These are phyloP conservation scores for Alternaria solani DNA, from an alignment of 2,329 filamentous ascomycete genomes.

Conservation along the genomic window DNA sequence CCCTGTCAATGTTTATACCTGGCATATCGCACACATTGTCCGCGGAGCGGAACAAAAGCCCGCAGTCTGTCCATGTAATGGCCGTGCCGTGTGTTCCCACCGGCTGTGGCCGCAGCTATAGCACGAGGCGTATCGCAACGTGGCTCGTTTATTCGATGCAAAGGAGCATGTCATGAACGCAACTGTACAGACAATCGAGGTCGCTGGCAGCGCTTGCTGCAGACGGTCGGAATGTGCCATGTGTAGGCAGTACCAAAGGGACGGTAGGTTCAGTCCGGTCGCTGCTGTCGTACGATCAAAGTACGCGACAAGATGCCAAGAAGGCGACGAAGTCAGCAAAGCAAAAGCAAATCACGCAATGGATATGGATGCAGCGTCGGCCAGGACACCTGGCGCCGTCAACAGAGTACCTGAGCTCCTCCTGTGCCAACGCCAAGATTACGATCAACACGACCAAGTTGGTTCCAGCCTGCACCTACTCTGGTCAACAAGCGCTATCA, in stretches of 20 bases:
- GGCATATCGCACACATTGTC: background rate
- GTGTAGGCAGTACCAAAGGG: background rate
- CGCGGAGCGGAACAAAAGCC: background rate
- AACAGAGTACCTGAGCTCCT: conserved; percentile 9
- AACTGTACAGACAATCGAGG: background rate
- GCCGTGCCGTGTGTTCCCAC: background rate
- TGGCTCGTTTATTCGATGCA: background rate
- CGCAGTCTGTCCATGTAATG: background rate
- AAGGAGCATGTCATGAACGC: background rate
- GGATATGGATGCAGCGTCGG: background rate
- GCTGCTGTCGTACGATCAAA: background rate
- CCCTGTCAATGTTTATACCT: background rate
- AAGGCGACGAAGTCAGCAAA: background rate
- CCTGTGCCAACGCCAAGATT: conserved; percentile 26
- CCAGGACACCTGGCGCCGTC: conserved; percentile 10
- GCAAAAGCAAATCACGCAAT: background rate
- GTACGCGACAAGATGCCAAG: background rate
- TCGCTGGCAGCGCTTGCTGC: background rate
- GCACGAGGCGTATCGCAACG: background rate
- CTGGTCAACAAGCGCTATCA: conserved; percentile 16
- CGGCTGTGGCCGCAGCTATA: background rate
- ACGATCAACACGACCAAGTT: conserved; percentile 29
- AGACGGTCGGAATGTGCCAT: background rate
- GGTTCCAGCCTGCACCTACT: conserved; percentile 36
- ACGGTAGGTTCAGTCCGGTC: background rate